phyloP scores from a whole-genome alignment of 2,329 filamentous ascomycete genomes.

The Cytospora paraplurivora region DNA sequence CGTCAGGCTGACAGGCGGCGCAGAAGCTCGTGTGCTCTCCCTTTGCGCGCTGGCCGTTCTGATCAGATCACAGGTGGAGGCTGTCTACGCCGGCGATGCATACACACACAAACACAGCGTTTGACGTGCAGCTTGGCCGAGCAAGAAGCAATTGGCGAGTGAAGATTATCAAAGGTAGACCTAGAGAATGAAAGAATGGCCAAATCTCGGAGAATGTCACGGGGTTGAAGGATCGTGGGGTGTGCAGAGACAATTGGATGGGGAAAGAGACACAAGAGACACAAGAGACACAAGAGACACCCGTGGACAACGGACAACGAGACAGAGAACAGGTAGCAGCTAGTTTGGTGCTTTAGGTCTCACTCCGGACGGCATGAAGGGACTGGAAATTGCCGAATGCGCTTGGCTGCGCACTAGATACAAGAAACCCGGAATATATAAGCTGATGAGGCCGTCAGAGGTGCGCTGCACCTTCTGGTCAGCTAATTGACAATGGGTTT shows the following conservation, averaged over 20 bases:
- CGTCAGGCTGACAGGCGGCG: neutral
- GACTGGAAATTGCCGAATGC: constrained; percentile 1
- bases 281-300: neutral
- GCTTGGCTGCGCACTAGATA: neutral
- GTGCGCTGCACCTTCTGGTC: neutral
- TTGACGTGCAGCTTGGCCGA: neutral
- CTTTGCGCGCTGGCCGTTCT: neutral
- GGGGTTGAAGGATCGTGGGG: neutral
- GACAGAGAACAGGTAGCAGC: too few species aligned
- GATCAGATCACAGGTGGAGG: neutral
- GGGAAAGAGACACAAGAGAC: neutral
- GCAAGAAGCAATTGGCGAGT: neutral
- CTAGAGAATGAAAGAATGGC: neutral
- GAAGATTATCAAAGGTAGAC: neutral
- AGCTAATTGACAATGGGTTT: neutral
- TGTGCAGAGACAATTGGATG: neutral
- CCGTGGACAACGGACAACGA: too few species aligned
- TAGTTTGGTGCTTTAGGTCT: neutral
- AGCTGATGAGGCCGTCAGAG: neutral
- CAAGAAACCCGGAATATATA: neutral
- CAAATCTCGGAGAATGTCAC: neutral
- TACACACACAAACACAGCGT: neutral
- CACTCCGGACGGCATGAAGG: neutral
- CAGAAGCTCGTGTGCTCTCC: neutral
- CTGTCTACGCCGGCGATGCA: neutral